Base-by-base conservation (phyloP, 2,329 filamentous ascomycete genomes). In the Venturia asperata region DNA sequence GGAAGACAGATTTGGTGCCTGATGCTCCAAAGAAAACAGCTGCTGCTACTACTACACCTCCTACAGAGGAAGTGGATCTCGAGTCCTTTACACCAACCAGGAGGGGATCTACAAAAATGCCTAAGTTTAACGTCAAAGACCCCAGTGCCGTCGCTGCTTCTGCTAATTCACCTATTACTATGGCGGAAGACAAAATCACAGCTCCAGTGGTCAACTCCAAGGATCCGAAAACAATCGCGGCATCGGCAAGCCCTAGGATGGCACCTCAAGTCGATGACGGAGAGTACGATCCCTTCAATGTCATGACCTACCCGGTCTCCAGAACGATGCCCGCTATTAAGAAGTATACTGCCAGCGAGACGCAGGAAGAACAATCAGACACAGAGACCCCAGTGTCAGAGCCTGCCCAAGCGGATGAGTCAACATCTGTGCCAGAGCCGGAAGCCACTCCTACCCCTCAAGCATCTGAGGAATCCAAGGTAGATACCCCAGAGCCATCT, bases 201-300 rank as follows among this genome's bases (percentile, higher is more conserved):
- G 30, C 52, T 27, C 52, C 30, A 5, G 19, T 11, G 30, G 37
- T 21, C 30, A 58, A 37, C 17, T 15, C 37, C 30, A 58, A 39
- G 15, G 17, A 58, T n/a, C 30, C 27, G 6, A 58, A 58, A 2
- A 27, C 52, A 3, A 27, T 34, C n/a, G 52, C 52, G 15, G 52
- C 30, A 9, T 37, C 52, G 15, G 52, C 30, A n/a, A 58, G n/a
- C 19, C 1, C 52, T 58, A 17, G 7, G 10, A 37, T 37, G 27
- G 30, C 24, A 9, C 47, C 47, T 27, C 47, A 27, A 27, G 13
- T 37, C 17, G 52, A 58, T 15, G 52, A 37, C 37, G 52, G 30
- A 19, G 52, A 58, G 19, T 58, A 58, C 30, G 52, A 58, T 21
- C 52, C 52, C 10, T 58, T 58, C 27, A 58, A 58, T 37, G 27